Percentiles rank a stretch among this genome's conserved stretches.
Conservation (phyloP, 139 green algal genomes). For the Diplosphaera chodatii region DNA sequence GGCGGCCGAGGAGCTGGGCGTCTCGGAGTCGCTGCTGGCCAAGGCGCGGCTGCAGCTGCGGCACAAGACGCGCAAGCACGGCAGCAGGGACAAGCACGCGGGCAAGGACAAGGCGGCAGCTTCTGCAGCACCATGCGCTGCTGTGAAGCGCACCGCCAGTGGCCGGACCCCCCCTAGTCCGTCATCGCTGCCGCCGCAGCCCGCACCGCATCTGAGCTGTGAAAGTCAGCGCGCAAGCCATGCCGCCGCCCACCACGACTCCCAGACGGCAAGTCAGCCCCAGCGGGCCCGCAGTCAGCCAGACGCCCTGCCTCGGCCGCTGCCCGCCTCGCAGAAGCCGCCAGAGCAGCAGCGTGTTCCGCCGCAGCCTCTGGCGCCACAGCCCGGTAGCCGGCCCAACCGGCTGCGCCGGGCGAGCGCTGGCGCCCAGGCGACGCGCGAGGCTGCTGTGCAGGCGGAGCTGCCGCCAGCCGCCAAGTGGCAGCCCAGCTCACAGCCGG, state of each 20-base stretch:
- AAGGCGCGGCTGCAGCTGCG: not conserved
- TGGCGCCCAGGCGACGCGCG: too few species aligned
- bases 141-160: not conserved
- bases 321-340: too few species aligned
- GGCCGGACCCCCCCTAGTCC: not conserved
- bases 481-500: not conserved
- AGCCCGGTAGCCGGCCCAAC: too few species aligned
- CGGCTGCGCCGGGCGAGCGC: not conserved
- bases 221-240: not conserved
- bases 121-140: not conserved
- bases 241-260: too few species aligned
- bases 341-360: too few species aligned
- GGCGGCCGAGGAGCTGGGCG: not conserved
- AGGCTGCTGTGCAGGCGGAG: too few species aligned
- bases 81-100: not conserved
- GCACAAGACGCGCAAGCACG: not conserved
- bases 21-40: not conserved
- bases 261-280: too few species aligned
- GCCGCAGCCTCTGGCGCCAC: too few species aligned
- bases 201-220: not conserved
- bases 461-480: too few species aligned
- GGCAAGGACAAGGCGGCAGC: not conserved
- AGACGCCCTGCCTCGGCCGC: too few species aligned
- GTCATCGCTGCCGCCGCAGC: too few species aligned
- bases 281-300: not conserved